Percentiles rank a stretch among this genome's conserved stretches.
Conservation (phyloP, 1,139 yeast genomes). For the Ogataea hybrid region DNA sequence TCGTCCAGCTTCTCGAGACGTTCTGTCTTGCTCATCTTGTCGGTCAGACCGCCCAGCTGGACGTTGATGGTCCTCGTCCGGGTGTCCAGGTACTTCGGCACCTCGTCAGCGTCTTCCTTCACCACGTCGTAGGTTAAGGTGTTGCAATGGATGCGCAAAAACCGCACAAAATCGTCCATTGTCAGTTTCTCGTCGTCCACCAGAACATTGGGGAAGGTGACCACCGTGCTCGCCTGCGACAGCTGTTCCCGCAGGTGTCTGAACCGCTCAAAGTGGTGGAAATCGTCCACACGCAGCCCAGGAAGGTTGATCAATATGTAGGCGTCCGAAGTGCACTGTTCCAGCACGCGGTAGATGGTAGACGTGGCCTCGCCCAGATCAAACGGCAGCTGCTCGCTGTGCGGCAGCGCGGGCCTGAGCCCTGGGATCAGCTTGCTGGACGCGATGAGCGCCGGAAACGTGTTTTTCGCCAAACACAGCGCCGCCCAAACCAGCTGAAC, state of each 20-base stretch:
- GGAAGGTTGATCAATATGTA: constrained; percentile 70
- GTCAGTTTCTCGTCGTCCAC: constrained; percentile 38
- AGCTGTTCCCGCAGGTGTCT: constrained; percentile 53
- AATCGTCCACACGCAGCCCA: constrained; percentile 59
- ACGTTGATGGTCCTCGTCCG: constrained; percentile 58
- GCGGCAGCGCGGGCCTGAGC: constrained; percentile 34
- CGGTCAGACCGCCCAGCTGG: constrained; percentile 34
- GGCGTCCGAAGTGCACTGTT: constrained; percentile 68
- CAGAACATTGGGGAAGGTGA: constrained; percentile 54
- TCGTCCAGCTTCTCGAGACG: constrained; percentile 33
- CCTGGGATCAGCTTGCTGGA: constrained; percentile 35
- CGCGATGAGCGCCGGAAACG: constrained; percentile 25
- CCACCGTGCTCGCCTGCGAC: constrained; percentile 59
- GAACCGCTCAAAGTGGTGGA: constrained; percentile 49
- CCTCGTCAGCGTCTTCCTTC: constrained; percentile 43
- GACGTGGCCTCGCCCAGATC: constrained; percentile 42
- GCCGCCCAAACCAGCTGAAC: constrained; percentile 1
- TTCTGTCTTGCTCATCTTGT: constrained; percentile 26
- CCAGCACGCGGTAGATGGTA: constrained; percentile 47
- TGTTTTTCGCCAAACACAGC: constrained; percentile 2
- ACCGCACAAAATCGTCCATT: constrained; percentile 44
- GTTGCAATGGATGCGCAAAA: constrained; percentile 45
- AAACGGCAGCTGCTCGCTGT: constrained; percentile 34
- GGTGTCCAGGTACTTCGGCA: constrained; percentile 55
- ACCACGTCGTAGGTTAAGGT: constrained; percentile 42